Conservation (phyloP, 129 eudicot species). For the Flaveria robusta region DNA sequence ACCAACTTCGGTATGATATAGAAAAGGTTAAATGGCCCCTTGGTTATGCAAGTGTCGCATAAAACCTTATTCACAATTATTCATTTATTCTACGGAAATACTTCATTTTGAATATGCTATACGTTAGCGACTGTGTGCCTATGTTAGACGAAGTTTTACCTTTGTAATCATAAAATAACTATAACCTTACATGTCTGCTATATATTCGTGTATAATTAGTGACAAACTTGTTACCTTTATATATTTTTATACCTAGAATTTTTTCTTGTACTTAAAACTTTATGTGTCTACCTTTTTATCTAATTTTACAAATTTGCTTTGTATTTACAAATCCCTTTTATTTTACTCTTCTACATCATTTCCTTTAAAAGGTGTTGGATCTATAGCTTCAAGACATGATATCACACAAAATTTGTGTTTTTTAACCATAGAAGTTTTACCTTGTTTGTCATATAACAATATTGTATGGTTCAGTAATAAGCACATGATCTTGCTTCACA, state of each 20-base stretch:
- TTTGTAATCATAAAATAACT: neutral
- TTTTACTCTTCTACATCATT: neutral
- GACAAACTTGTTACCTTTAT: neutral
- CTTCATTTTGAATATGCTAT: neutral
- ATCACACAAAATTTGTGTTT: no score
- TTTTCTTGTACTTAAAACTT: neutral
- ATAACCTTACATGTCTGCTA: no score
- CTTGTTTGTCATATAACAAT: neutral
- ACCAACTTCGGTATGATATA: conserved; percentile 16
- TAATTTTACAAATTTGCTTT: neutral
- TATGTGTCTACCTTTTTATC: no score
- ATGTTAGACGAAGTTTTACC: neutral
- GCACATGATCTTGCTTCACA: no score
- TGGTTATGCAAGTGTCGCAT: conserved; percentile 11
- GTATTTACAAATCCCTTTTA: neutral
- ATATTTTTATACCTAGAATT: neutral
- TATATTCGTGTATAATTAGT: neutral
- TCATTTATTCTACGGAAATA: neutral
- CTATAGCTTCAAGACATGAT: no score
- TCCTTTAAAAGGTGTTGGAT: neutral
- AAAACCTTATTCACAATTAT: neutral
- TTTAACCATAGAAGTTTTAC: neutral
- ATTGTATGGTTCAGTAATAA: no score
- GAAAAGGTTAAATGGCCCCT: conserved; percentile 20
- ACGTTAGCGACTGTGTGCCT: neutral